phyloP scores from a whole-genome alignment of 345 rosid species.

The Rhodamnia rubescens region DNA sequence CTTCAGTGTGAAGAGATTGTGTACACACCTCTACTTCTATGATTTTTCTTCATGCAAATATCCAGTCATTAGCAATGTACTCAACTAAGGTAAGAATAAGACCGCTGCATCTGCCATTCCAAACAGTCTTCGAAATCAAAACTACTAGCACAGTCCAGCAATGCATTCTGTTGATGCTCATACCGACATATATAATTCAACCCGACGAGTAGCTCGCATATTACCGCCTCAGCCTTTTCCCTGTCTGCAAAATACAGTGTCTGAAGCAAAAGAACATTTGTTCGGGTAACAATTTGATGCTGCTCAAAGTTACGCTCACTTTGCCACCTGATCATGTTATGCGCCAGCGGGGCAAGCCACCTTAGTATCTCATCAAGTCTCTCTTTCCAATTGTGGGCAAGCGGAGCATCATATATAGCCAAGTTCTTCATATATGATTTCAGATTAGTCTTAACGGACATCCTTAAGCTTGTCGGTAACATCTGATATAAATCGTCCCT shows the following conservation, averaged over 20 bases:
- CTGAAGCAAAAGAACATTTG: constrained; percentile 79
- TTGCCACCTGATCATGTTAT: constrained; percentile 94
- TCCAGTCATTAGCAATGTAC: constrained; percentile 7
- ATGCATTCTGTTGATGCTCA: constrained; percentile 80
- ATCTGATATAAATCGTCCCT: constrained; percentile 92
- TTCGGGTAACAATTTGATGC: constrained; percentile 67
- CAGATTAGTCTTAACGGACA: constrained; percentile 48
- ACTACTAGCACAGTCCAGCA: constrained; percentile 87
- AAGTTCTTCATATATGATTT: constrained; percentile 65
- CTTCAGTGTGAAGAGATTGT: neutral
- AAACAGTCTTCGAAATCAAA: constrained; percentile 89
- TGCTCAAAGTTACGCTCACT: constrained; percentile 92
- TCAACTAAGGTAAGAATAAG: constrained; percentile 27
- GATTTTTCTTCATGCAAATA: constrained; percentile 1
- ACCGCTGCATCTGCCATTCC: constrained; percentile 77
- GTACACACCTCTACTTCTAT: neutral
- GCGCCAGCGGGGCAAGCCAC: constrained; percentile 94
- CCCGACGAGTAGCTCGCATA: constrained; percentile 82
- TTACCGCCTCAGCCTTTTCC: constrained; percentile 64
- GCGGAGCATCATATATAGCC: constrained; percentile 86
- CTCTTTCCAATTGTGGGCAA: constrained; percentile 95
- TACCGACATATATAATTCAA: constrained; percentile 91
- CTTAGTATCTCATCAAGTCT: constrained; percentile 53
- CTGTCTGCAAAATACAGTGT: constrained; percentile 88
- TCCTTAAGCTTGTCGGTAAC: constrained; percentile 76